These are phyloP conservation scores for Raddia distichophylla DNA, from an alignment of 176 grass and related monocot species.

Conservation along the genomic window DNA sequence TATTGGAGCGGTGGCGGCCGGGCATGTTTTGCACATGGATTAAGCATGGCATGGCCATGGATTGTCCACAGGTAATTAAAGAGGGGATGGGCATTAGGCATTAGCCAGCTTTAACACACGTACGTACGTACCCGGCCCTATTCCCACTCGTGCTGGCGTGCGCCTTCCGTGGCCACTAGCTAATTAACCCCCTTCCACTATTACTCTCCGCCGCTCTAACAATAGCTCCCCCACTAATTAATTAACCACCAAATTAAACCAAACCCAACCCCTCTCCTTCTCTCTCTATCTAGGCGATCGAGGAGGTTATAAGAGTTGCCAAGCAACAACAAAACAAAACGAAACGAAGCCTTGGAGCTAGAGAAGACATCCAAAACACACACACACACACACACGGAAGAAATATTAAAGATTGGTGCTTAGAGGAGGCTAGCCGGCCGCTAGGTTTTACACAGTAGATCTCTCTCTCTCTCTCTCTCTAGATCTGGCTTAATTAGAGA, in stretches of 20 bases:
- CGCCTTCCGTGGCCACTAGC: slow-evolving; percentile 46
- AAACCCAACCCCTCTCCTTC: not conserved
- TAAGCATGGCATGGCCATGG: not conserved
- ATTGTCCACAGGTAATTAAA: slow-evolving; percentile 36
- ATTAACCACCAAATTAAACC: slow-evolving; percentile 32
- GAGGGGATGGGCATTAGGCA: slow-evolving; percentile 21
- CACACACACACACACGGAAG: no score
- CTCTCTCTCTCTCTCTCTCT: slow-evolving; percentile 9
- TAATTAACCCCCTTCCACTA: slow-evolving; percentile 29
- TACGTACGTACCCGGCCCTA: not conserved
- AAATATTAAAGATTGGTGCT: no score
- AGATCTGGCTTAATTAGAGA: not conserved
- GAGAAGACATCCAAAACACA: not conserved
- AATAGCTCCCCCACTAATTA: slow-evolving; percentile 47
- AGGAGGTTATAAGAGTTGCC: slow-evolving; percentile 41
- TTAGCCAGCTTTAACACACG: slow-evolving; percentile 34
- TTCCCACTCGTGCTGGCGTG: slow-evolving; percentile 37
- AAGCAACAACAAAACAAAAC: not conserved
- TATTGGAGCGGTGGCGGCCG: not conserved
- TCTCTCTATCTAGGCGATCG: slow-evolving; percentile 18
- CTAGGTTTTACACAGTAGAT: no score
- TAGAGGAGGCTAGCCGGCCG: no score
- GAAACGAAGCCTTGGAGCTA: slow-evolving; percentile 6
- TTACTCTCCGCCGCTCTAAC: slow-evolving; percentile 38
- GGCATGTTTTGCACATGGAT: slow-evolving; percentile 51